phyloP scores from a whole-genome alignment of 1,139 yeast genomes.

The Sugiyamaella grinbergsii region DNA sequence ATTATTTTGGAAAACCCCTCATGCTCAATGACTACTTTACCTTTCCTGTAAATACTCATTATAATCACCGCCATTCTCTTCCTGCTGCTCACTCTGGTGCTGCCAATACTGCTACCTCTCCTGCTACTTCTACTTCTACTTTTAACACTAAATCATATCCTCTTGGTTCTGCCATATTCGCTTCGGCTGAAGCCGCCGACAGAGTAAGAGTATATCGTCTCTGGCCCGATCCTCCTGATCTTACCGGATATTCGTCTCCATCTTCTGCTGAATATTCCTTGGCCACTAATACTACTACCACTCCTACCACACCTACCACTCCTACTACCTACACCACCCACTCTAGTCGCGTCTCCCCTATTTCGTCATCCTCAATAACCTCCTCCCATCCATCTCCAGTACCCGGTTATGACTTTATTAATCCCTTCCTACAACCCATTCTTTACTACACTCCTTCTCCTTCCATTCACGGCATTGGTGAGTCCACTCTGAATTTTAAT shows the following conservation, averaged over 20 bases:
- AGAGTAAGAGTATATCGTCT: conserved; percentile 1
- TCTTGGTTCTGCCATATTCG: background rate
- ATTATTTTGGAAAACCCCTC: conserved; percentile 3
- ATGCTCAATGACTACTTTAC: conserved; percentile 5
- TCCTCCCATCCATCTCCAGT: background rate
- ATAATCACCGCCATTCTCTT: background rate
- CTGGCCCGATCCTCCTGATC: conserved; percentile 14
- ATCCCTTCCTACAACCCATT: background rate
- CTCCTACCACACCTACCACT: no score
- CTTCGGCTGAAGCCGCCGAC: background rate
- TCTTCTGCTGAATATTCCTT: background rate
- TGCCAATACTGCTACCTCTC: conserved; percentile 3
- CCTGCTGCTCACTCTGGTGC: conserved; percentile 4
- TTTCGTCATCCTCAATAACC: background rate
- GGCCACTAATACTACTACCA: background rate
- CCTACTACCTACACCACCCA: no score
- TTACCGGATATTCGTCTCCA: background rate
- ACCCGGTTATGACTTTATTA: conserved; percentile 2
- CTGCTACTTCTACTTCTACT: background rate
- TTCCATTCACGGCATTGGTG: conserved; percentile 6
- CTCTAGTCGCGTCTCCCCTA: background rate
- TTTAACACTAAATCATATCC: background rate
- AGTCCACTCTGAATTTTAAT: conserved; percentile 10
- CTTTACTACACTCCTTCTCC: background rate
- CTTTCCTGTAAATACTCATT: background rate